Base-by-base conservation (phyloP, 2,329 filamentous ascomycete species). In the Beauveria caledonica region DNA sequence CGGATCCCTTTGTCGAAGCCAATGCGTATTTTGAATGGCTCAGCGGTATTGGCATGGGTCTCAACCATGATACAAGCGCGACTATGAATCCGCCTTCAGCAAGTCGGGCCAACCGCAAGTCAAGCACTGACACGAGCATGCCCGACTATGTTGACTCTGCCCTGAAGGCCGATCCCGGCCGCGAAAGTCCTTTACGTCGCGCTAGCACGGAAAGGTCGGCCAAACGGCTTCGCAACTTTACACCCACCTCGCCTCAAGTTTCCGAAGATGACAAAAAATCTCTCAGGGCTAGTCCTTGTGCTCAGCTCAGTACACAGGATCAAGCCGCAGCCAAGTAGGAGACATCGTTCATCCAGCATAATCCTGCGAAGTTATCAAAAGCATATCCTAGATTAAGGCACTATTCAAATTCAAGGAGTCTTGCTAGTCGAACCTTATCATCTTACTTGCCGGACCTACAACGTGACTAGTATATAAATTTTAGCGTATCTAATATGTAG, bases 221-320 rank as follows among this genome's bases (percentile, higher is more conserved):
- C 44, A 84, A 82, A 65, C 75, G 81, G 39, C 68, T 70, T 60
- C 74, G 78, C 13, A 72, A 76, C 55, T 78, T 79, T 53, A 80
- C 79, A 0, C 77, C 78, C 8, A 72, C 72, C 3, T 76, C 78
- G 40, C 66, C 71, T n/a, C 78, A 75, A 63, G 75, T 67, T 9
- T 75, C 79, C 17, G 79, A 80, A 44, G 76, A 78, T 21, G 77
- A 81, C 54, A 75, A 80, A 46, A 77, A 80, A 62, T 73, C 75
- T 39, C 72, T 72, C 13, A 70, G 72, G 10, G 63, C 60, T 5
- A 72, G 67, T 48, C 64, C 71, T 13, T 63, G 63, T 15, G 53
- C 64, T 51, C 68, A 64, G 5, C 62, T 69, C 6, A 63, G 64
- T 8, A 61, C 70, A 3, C 64, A 67, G 27, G 52, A 60, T 21